Evolutionary conservation across 108 stramenopile species (phyloP).

Genomic region (Mayamaea pseudoterrestris): DNA sequence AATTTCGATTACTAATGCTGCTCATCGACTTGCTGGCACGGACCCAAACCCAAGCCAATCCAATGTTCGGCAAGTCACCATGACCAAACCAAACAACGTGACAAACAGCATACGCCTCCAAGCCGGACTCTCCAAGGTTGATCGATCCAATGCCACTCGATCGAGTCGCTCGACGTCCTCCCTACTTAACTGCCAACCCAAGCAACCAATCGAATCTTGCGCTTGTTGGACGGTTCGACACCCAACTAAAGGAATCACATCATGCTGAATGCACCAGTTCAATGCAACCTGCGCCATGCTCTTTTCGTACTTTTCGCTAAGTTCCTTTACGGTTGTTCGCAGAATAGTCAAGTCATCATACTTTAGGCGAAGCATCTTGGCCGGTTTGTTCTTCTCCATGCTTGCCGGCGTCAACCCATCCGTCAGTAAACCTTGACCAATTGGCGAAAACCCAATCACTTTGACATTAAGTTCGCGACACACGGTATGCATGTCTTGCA

Average conservation of each 20-base stretch:
- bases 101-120: slow-evolving; percentile 42
- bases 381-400: slow-evolving; percentile 34
- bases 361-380: slow-evolving; percentile 47
- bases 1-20: no score
- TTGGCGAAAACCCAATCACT: slow-evolving; percentile 51
- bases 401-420: slow-evolving; percentile 37
- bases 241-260: slow-evolving; percentile 54
- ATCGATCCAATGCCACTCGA: slow-evolving; percentile 23
- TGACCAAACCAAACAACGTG: slow-evolving; percentile 28
- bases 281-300: slow-evolving; percentile 70
- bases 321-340: slow-evolving; percentile 21
- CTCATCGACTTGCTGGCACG: no score
- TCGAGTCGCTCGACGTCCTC: slow-evolving; percentile 41
- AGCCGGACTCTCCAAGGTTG: slow-evolving; percentile 30
- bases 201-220: slow-evolving; percentile 31
- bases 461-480: slow-evolving; percentile 48
- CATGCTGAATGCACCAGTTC: slow-evolving; percentile 56
- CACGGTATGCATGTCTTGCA: slow-evolving; percentile 39
- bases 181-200: slow-evolving; percentile 27
- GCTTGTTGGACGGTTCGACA: slow-evolving; percentile 43
- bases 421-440: slow-evolving; percentile 67
- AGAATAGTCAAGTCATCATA: slow-evolving; percentile 32
- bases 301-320: slow-evolving; percentile 24
- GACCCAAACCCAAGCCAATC: slow-evolving; percentile 19
- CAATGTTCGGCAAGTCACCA: slow-evolving; percentile 12